Conservation (phyloP, 345 rosid species). For the Populus tremula region DNA sequence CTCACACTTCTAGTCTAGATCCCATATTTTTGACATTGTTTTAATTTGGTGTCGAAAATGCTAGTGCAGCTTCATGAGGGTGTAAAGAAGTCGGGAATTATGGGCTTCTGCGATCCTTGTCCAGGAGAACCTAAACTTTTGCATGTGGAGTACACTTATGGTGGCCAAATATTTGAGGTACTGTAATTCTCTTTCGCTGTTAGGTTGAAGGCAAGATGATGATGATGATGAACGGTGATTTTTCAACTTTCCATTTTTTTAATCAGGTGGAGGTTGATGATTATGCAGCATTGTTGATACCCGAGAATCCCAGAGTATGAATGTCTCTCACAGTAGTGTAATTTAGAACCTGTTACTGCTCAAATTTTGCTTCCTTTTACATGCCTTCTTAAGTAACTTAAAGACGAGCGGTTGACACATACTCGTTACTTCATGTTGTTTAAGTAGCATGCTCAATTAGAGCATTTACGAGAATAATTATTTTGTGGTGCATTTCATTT, state of each 20-base stretch:
- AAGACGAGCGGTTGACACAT: neutral
- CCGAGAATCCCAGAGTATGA: constrained; percentile 52
- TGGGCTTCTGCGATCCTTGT: constrained; percentile 98
- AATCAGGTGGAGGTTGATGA: constrained; percentile 65
- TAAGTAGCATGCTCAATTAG: constrained; percentile 7
- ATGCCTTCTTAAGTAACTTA: constrained; percentile 22
- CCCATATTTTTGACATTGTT: neutral
- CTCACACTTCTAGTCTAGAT: neutral
- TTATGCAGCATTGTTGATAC: constrained; percentile 63
- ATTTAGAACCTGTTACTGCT: constrained; percentile 23
- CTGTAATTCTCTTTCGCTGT: neutral
- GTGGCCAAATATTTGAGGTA: constrained; percentile 54
- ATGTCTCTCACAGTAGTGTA: constrained; percentile 1
- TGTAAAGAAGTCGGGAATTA: constrained; percentile 86
- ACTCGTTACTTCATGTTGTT: neutral
- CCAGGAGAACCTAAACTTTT: constrained; percentile 79
- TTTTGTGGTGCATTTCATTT: neutral
- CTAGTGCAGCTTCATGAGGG: constrained; percentile 78
- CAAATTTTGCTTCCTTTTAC: constrained; percentile 27
- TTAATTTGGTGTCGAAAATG: neutral
- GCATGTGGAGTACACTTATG: constrained; percentile 60
- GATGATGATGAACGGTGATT: neutral
- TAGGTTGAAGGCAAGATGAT: neutral
- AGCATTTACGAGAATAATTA: neutral
- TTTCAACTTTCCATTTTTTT: neutral